Percentiles rank a stretch among this genome's conserved stretches.
phyloP scores from a whole-genome alignment of 345 rosid genomes.

The Trapa bicornis region DNA sequence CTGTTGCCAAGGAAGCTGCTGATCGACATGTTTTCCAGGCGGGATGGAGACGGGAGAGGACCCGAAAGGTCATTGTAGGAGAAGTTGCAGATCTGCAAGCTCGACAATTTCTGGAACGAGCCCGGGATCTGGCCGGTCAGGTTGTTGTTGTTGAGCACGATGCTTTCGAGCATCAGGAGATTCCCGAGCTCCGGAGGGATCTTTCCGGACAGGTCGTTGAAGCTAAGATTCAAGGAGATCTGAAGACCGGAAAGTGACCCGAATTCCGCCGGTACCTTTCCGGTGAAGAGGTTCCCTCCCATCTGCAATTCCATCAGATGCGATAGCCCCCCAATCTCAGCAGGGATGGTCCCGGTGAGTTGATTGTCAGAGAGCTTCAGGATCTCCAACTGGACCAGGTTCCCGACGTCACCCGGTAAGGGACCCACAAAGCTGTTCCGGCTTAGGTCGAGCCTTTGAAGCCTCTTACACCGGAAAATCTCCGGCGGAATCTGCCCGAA shows the following conservation, averaged over 20 bases:
- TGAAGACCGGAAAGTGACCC: slow-evolving; percentile 62
- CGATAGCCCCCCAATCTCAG: slow-evolving; percentile 42
- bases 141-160: slow-evolving; percentile 69
- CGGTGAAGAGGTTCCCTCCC: slow-evolving; percentile 69
- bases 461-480: slow-evolving; percentile 59
- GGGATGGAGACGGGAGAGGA: slow-evolving; percentile 40
- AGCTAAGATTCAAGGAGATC: slow-evolving; percentile 78
- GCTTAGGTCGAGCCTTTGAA: slow-evolving; percentile 81
- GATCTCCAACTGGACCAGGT: slow-evolving; percentile 68
- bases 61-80: slow-evolving; percentile 66
- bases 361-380: slow-evolving; percentile 68
- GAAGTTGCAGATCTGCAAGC: slow-evolving; percentile 76
- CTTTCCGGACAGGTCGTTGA: slow-evolving; percentile 57
- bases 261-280: slow-evolving; percentile 45
- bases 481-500: slow-evolving; percentile 55
- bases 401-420: slow-evolving; percentile 49
- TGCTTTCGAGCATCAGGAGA: slow-evolving; percentile 42
- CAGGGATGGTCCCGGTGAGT: slow-evolving; percentile 45
- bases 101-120: slow-evolving; percentile 48
- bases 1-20: slow-evolving; percentile 49
- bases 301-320: slow-evolving; percentile 71
- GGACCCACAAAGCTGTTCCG: slow-evolving; percentile 43
- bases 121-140: slow-evolving; percentile 62
- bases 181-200: slow-evolving; percentile 70
- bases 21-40: slow-evolving; percentile 29